phyloP scores from a whole-genome alignment of 1,284 basidiomycete genomes.

The Tilletiopsis washingtonensis region DNA sequence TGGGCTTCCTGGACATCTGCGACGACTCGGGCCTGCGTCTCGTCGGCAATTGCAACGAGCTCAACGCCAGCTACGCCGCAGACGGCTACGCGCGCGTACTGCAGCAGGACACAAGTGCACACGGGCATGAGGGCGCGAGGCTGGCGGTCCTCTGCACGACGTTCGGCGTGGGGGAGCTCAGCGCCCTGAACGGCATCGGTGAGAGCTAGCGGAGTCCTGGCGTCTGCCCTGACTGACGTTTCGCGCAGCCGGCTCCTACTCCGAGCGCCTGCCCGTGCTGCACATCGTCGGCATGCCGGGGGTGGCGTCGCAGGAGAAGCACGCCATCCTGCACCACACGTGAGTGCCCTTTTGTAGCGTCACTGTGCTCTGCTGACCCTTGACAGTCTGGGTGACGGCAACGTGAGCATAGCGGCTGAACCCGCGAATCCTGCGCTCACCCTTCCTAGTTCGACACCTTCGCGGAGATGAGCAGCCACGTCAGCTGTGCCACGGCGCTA shows the following conservation, averaged over 20 bases:
- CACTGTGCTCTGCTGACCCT: too few species aligned
- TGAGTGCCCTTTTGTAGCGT: too few species aligned
- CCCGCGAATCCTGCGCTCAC: too few species aligned
- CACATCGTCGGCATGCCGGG: constrained; percentile 84
- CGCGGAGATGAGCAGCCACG: constrained; percentile 64
- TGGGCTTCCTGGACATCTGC: constrained; percentile 63
- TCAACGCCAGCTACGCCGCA: constrained; percentile 20
- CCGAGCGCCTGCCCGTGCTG: constrained; percentile 83
- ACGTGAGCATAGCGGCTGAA: too few species aligned
- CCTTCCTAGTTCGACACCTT: constrained; percentile 75
- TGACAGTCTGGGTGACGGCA: constrained; percentile 37
- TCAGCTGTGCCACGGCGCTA: constrained; percentile 64
- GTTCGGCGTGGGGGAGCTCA: constrained; percentile 78
- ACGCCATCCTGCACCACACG: constrained; percentile 49
- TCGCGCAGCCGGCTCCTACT: constrained; percentile 53
- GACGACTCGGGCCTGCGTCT: constrained; percentile 60
- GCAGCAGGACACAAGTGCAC: neutral
- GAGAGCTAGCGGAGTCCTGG: too few species aligned
- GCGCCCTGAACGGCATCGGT: constrained; percentile 53
- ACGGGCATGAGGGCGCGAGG: neutral
- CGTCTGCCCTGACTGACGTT: too few species aligned
- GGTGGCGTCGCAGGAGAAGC: constrained; percentile 59
- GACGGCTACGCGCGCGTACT: constrained; percentile 7
- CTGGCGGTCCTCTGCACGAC: constrained; percentile 51
- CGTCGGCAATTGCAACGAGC: constrained; percentile 61